Evolutionary conservation across 208 protist species (phyloP).

Genomic region (Lotmaria passim): DNA sequence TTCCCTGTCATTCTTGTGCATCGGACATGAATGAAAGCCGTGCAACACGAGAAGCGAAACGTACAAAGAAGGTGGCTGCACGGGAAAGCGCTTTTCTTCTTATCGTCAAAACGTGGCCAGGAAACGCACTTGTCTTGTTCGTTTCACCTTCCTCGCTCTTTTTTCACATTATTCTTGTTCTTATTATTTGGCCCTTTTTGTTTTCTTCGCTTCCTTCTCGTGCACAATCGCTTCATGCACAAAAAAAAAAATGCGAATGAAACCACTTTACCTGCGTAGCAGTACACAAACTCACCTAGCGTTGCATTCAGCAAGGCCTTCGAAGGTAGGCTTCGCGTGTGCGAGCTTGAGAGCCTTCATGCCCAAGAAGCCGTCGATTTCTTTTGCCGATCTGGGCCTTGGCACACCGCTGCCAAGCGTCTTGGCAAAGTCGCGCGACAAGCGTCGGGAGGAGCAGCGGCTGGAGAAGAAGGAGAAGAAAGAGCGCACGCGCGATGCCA

Average conservation of each 20-base stretch:
- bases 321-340: too few relatives aligned
- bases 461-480: conserved; percentile 80
- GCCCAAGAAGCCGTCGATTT: conserved; percentile 59
- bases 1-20: too few relatives aligned
- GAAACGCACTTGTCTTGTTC: neutral
- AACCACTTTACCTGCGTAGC: neutral
- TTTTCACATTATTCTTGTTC: neutral
- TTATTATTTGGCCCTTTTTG: conserved; percentile 25
- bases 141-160: neutral
- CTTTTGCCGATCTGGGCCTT: conserved; percentile 84
- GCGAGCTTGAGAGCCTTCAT: conserved; percentile 15
- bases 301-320: neutral
- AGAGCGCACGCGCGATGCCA: conserved; percentile 57
- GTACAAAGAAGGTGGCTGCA: too few relatives aligned
- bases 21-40: too few relatives aligned
- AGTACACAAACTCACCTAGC: conserved; percentile 8
- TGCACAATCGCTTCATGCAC: too few relatives aligned
- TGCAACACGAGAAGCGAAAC: too few relatives aligned
- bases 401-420: conserved; percentile 68
- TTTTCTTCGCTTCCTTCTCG: too few relatives aligned
- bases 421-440: conserved; percentile 59
- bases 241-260: neutral
- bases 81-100: too few relatives aligned
- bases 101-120: too few relatives aligned
- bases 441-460: conserved; percentile 62